Base-by-base conservation (phyloP, 768 basidiomycete genomes). In the Pseudohyphozyma bogoriensis region DNA sequence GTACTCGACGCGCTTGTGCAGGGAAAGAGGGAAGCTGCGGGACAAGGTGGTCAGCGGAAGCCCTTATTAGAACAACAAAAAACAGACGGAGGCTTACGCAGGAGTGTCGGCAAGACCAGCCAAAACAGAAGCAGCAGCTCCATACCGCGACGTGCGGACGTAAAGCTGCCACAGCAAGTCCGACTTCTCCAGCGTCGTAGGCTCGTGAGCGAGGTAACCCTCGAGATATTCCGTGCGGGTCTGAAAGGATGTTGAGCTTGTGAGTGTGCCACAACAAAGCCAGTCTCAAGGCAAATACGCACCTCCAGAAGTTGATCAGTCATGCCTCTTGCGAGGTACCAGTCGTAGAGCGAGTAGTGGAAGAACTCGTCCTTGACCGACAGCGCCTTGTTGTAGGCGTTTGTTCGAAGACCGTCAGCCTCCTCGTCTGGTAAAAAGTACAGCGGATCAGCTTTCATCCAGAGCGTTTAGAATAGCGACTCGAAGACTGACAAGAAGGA, bases 141-240 rank as follows among this genome's bases (percentile, higher is more conserved):
- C 73, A 35, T 86, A 86, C 66, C 90, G 86, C 1, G 86, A 85
- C 67, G 88, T 85, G 69, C 93, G 87, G 55, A 93, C 90, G 70
- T 95, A 93, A 75, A 89, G 96, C 69, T 96, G 89, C 95, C 95
- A 97, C 3, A 97, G 77, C 2, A 99, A 76, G 68, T 97, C 88
- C 69, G 80, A 83, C 71, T 91, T 90, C 65, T 86, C 80, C 20
- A 86, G 83, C 1, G 85, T 85, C 2, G 79, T 75, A 24, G 90
- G 90, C 58, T 89, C 86, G 55, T 87, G 81, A 65, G 81, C 79
- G 32, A 97, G 82, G 74, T 92, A 89, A 7, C 84, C 82, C 73
- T 95, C 93, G 51, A 97, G 81, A 75, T 85, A 95, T 22, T 82
- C 78, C 0, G 91, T 89, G 44, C 86, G 82, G 78, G 89, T 84